Base-by-base conservation (phyloP, 208 protist genomes). In the Trypanosoma melophagium region DNA sequence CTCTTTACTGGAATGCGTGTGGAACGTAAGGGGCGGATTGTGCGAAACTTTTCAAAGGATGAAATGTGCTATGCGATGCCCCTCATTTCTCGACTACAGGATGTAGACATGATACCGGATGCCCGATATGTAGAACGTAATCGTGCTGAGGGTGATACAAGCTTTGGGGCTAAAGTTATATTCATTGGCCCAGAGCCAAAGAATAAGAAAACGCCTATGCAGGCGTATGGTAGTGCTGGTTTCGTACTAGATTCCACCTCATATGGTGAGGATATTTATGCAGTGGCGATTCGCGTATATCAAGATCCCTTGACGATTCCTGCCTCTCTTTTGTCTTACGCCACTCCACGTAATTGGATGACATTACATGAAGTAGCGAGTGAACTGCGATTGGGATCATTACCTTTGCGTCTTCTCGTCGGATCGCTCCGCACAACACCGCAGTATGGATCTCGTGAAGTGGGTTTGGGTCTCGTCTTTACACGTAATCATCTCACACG, bases 391-490 rank as follows among this genome's bases (percentile, higher is more conserved):
- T 73, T 95, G 35, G 75, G 72, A 19, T 53, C 76, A 3, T 74
- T 77, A 54, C 83, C 83, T 4, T 62, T 96, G 22, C 77, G 78
- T 21, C 80, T 71, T 19, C 69, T 96, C 45, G 88, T 83, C 71
- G 87, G 92, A 62, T 89, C 83, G 40, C 68, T 94, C 14, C 77
- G 79, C 31, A 95, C 89, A 9, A 71, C 86, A 7, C 66, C 86
- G 12, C 81, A 90, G 74, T 94, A 83, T 62, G 92, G 92, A 61
- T 89, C 85, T 14, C 81, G 85, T n/a, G 87, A 96, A 73, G 55
- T 96, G 42, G 92, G 92, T 2, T 76, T 96, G 19, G 85, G 86
- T 70, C 60, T 96, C 21, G 83, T 93, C 72, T 92, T 87, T 68
- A 82, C 76, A 19, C 78, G 79, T 8, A 83, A 84, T 52, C 61